phyloP scores from a whole-genome alignment of 306 rosid species.

The Phaseolus lunatus region DNA sequence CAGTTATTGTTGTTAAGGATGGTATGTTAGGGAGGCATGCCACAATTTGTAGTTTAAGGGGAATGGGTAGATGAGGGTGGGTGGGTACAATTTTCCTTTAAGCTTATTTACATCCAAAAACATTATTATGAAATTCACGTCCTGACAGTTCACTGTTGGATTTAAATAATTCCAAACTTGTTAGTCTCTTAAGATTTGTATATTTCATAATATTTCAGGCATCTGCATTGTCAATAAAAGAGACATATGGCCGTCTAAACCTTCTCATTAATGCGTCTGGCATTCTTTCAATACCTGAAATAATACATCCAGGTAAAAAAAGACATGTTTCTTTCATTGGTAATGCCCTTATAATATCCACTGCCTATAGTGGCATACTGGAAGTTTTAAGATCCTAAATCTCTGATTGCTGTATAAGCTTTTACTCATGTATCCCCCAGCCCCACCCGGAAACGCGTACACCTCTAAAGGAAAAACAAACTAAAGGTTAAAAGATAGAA shows the following conservation, averaged over 20 bases:
- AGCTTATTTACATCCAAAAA: background rate
- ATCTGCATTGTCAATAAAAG: slow-evolving; percentile 71
- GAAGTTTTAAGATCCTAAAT: background rate
- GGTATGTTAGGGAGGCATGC: background rate
- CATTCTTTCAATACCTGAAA: slow-evolving; percentile 80
- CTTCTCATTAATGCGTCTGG: slow-evolving; percentile 94
- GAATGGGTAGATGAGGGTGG: background rate
- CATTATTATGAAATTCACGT: slow-evolving; percentile 4
- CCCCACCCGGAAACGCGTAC: background rate
- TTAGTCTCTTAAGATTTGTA: slow-evolving; percentile 39
- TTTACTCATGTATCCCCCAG: background rate
- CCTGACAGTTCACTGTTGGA: slow-evolving; percentile 12
- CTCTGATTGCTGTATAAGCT: background rate
- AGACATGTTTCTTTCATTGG: slow-evolving; percentile 31
- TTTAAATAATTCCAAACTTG: background rate
- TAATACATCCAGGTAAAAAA: slow-evolving; percentile 78
- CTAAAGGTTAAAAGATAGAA: slow-evolving; percentile 3
- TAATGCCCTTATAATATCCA: slow-evolving; percentile 4
- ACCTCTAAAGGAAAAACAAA: background rate
- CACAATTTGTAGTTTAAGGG: background rate
- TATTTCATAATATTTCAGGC: slow-evolving; percentile 62
- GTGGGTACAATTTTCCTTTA: background rate
- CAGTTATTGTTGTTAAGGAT: slow-evolving; percentile 8
- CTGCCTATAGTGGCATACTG: slow-evolving; percentile 10
- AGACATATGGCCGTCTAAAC: slow-evolving; percentile 80